A percentile compares a stretch with the other conserved stretches of the same genome.
Evolutionary conservation across 768 basidiomycete genomes (phyloP).

Genomic region (Mrakia gelida): DNA sequence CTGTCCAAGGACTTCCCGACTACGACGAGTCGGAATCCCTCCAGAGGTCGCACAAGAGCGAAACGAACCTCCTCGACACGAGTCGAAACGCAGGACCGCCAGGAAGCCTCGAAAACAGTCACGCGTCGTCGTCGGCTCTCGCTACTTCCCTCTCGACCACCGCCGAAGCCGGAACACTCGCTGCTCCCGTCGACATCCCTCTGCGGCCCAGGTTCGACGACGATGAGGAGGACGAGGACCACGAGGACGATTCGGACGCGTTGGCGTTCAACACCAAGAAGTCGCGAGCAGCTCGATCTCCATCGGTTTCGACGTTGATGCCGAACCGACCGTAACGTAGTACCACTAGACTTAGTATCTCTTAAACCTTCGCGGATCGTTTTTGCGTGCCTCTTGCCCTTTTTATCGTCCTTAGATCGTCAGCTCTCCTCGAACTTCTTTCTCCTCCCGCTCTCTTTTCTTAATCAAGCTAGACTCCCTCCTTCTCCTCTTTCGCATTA

Average conservation of each 20-base stretch:
- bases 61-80: conserved; percentile 19
- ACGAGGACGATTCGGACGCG: conserved; percentile 17
- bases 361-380: too few species aligned
- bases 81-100: background rate
- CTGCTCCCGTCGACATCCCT: conserved; percentile 8
- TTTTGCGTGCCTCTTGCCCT: too few species aligned
- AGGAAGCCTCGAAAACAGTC: background rate
- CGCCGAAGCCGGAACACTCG: conserved; percentile 22
- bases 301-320: conserved; percentile 24
- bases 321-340: background rate
- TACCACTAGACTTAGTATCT: too few species aligned
- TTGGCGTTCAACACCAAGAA: conserved; percentile 11
- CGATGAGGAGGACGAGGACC: conserved; percentile 13
- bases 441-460: too few species aligned
- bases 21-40: conserved; percentile 66
- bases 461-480: too few species aligned
- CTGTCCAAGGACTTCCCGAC: conserved; percentile 71
- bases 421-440: too few species aligned
- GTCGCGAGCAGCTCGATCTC: conserved; percentile 1
- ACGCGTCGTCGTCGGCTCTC: conserved; percentile 24
- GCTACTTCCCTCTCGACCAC: conserved; percentile 18
- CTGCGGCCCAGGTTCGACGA: background rate
- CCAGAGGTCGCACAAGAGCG: conserved; percentile 24
- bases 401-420: too few species aligned
- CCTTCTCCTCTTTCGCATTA: too few species aligned